Base-by-base conservation (phyloP, 2,329 filamentous ascomycete genomes). In the Paecilomyces variotii region DNA sequence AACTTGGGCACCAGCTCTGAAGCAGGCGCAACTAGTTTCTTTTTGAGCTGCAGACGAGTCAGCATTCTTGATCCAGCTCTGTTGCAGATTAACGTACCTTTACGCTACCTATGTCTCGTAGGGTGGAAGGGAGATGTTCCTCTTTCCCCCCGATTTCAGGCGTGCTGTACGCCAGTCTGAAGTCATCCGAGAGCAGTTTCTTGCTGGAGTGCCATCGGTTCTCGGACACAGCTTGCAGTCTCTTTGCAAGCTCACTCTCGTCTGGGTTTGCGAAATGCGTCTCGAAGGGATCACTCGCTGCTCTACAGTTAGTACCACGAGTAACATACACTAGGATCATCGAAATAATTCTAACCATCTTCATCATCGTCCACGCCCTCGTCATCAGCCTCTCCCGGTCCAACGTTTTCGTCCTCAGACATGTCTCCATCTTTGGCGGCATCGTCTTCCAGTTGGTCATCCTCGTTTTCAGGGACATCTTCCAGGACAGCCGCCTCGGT, bases 191-290 rank as follows among this genome's bases (percentile, higher is more conserved):
- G 6, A 74, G 59, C 26, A 73, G 68, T 57, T 69, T 71, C 60
- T 76, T 80, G 30, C 72, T 70, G 10, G 69, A 72, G 5, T 69
- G 69, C 83, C 82, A 85, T 61, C 79, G 74, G 52, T 79, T 80
- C 10, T 75, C 69, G 5, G 74, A 68, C 30, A 79, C 75, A 24
- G 76, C 72, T 59, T 80, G 74, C 35, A 84, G 67, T 35, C 74
- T 82, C 64, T 76, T 75, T 1, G 80, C 76, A 6, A 91, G 75
- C 50, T 82, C 74, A 4, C 81, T 79, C 54, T 88, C 83, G 53
- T 92, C 82, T 0, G 86, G 84, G 50, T 80, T 80, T 34, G 85
- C 84, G 70, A 95, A 96, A 74, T 97, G 93, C 6, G 79, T 76
- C 62, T 94, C 88, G 68, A 95, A 97, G 0, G 90, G 88, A 71